These are phyloP conservation scores for Suillus weaverae DNA, from an alignment of 768 basidiomycete species.

Conservation along the genomic window DNA sequence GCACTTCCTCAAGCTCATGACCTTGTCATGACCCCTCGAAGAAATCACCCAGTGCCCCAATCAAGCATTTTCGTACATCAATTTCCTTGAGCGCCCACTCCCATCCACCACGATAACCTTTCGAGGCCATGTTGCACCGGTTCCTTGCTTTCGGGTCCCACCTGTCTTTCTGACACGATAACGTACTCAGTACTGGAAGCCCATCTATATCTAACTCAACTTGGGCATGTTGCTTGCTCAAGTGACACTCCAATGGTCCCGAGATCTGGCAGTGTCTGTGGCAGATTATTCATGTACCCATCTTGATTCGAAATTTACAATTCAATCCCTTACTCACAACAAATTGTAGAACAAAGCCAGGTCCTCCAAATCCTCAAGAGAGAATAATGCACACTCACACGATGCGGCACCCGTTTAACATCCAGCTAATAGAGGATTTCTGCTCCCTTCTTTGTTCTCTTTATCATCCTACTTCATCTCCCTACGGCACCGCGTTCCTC, in stretches of 20 bases:
- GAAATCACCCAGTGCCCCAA: slow-evolving; percentile 4
- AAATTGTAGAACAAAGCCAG: not conserved
- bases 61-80: slow-evolving; percentile 18
- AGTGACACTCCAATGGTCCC: slow-evolving; percentile 31
- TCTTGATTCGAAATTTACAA: not conserved
- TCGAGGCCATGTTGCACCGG: slow-evolving; percentile 30
- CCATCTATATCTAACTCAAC: slow-evolving; percentile 32
- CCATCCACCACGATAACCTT: slow-evolving; percentile 33
- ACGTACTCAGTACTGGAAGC: slow-evolving; percentile 22
- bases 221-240: slow-evolving; percentile 31
- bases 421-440: slow-evolving; percentile 13
- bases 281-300: slow-evolving; percentile 14
- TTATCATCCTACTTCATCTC: too few relatives aligned
- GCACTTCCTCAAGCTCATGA: slow-evolving; percentile 13
- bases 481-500: slow-evolving; percentile 23
- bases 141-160: slow-evolving; percentile 20
- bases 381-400: slow-evolving; percentile 6
- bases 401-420: slow-evolving; percentile 5
- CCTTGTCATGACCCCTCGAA: slow-evolving; percentile 3
- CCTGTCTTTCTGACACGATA: slow-evolving; percentile 25
- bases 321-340: slow-evolving; percentile 2
- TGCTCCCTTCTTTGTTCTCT: slow-evolving; percentile 3
- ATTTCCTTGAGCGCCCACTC: slow-evolving; percentile 24
- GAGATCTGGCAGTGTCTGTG: slow-evolving; percentile 30
- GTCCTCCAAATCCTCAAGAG: not conserved